Evolutionary conservation across 2,329 filamentous ascomycete genomes (phyloP), one percentile per base, ranked within the genome.

Genomic region (Diaporthe australafricana): DNA sequence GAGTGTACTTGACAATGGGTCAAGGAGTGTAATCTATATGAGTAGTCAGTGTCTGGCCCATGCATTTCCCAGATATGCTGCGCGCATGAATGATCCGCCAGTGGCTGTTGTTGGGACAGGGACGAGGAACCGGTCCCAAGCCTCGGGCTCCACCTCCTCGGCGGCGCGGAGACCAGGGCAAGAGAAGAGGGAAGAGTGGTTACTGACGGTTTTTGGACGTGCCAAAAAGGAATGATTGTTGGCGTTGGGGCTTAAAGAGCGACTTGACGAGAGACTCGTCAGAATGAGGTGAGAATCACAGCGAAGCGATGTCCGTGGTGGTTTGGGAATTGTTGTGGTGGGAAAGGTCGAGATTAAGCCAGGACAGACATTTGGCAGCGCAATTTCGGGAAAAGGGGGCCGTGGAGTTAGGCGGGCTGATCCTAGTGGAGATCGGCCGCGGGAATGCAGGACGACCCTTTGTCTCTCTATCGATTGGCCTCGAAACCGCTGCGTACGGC

Each of bases 1-100:
- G 88, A 90, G 83, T 88, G 88, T 88, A 88, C 84, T 87, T 89
- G 88, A 89, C 87, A 84, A 80, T 80, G 77, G 80, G 72, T 86
- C 84, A 88, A 89, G 78, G 85, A 88, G 82, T 80, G 87, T 86
- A 76, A 74, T 80, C 78, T 79, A 71, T 69, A 57, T 35, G 63
- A 53, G 72, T 42, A 69, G 75, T 77, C 73, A 78, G 77, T 71
- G 68, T 69, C 27, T 69, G 30, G 67, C 56, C 40, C 45, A 50
- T 57, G 53, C 56, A 67, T 42, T 20, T 53, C 40, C n/a, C 45
- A 70, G 45, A 56, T 35, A 22, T 62, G 63, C 57, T 45, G 56
- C 52, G 70, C 67, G 77, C 76, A 79, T 79, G 71, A 79, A 78
- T 74, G 77, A 80, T 78, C 78, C 74, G 63, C 77, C 74, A 62